These are phyloP conservation scores for Blastobotrys terrestris DNA, from an alignment of 805 yeast species.

Conservation along the genomic window DNA sequence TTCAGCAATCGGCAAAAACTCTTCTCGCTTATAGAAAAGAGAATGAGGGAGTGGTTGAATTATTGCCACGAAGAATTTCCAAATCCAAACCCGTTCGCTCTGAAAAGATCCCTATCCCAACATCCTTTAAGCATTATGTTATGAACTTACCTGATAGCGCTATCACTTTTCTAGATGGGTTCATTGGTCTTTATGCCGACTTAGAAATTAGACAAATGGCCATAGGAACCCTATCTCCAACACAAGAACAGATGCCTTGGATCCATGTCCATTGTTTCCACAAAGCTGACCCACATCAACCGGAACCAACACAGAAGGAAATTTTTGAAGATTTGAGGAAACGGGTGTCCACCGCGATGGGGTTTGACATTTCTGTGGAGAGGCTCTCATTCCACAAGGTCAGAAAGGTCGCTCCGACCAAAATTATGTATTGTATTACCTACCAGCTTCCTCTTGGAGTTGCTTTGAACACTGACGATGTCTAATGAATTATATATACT, in stretches of 20 bases:
- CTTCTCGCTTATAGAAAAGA: constrained; percentile 42
- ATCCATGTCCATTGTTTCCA: constrained; percentile 91
- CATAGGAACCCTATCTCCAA: constrained; percentile 10
- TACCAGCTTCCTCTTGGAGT: constrained; percentile 50
- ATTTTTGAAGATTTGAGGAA: constrained; percentile 58
- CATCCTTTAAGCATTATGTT: constrained; percentile 62
- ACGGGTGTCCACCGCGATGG: constrained; percentile 44
- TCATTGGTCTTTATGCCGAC: constrained; percentile 59
- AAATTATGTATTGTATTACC: constrained; percentile 89
- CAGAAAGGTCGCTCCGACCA: constrained; percentile 92
- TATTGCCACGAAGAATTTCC: constrained; percentile 25
- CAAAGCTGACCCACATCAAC: constrained; percentile 70
- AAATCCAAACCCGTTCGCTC: constrained; percentile 32
- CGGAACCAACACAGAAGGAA: constrained; percentile 64
- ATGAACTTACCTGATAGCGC: constrained; percentile 98
- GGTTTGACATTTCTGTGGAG: constrained; percentile 40
- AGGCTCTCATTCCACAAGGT: constrained; percentile 69
- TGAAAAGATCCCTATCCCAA: constrained; percentile 39
- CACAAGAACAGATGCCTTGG: constrained; percentile 44
- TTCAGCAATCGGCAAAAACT: constrained; percentile 49
- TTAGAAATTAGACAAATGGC: constrained; percentile 16
- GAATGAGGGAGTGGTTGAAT: constrained; percentile 23
- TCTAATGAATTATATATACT: not conserved
- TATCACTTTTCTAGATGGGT: constrained; percentile 70
- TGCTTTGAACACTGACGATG: constrained; percentile 23